Evolutionary conservation across 345 rosid species (phyloP).

Genomic region (Nephelium lappaceum): DNA sequence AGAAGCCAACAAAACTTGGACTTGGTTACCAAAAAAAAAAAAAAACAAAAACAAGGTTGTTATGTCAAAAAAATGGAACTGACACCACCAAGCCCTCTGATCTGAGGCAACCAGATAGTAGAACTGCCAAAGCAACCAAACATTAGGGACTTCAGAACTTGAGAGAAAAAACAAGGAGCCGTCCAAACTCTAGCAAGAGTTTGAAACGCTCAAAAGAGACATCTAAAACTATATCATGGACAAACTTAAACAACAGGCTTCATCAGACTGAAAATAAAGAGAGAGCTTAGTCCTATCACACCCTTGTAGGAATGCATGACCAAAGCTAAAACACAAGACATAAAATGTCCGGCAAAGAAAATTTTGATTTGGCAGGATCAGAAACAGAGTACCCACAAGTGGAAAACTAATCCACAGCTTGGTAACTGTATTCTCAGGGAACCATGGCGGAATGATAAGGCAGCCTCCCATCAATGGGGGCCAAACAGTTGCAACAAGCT

Average conservation of each 20-base stretch:
- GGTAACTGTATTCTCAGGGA: conserved; percentile 40
- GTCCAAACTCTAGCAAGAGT: background rate
- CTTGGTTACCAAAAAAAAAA: conserved; percentile 7
- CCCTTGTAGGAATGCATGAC: conserved; percentile 11
- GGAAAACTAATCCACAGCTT: conserved; percentile 36
- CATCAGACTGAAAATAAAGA: conserved; percentile 23
- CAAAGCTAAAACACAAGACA: conserved; percentile 31
- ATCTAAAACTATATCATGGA: conserved; percentile 19
- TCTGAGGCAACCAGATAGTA: conserved; percentile 21
- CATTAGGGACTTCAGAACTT: background rate
- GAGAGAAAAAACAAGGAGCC: background rate
- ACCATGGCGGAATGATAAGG: conserved; percentile 38
- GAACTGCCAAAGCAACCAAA: conserved; percentile 35
- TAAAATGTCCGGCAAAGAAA: conserved; percentile 33
- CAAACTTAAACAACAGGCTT: conserved; percentile 30
- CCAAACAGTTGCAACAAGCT: conserved; percentile 47
- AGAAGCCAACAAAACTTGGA: conserved; percentile 27
- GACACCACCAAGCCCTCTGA: conserved; percentile 28
- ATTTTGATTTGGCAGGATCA: conserved; percentile 12
- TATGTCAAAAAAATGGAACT: conserved; percentile 20
- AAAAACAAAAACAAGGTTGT: conserved; percentile 24
- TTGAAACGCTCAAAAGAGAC: conserved; percentile 14
- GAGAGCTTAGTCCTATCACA: conserved; percentile 26
- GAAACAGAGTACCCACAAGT: conserved; percentile 22
- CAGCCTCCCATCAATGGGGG: conserved; percentile 31